Evolutionary conservation across 768 basidiomycete species (phyloP), one percentile per base, ranked within the genome.

Genomic region (Psilocybe cubensis): DNA sequence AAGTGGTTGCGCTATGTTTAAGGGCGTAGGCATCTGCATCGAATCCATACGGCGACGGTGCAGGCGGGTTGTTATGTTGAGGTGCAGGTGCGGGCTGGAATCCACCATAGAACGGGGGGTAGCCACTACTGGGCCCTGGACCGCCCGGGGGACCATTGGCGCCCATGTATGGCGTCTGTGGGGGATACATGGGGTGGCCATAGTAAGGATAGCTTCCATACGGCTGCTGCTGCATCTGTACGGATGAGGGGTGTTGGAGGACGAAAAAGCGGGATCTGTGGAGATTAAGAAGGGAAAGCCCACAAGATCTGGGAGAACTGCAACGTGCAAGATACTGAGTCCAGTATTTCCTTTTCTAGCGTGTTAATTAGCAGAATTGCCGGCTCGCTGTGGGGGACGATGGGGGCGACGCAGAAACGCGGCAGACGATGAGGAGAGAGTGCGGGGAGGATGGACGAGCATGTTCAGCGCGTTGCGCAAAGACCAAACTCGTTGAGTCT

Each of bases 121-220:
- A 77, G 25, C 76, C 76, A 61, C 74, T 74, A 66, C 67, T 52
- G 20, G 66, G 70, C n/a, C 61, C 61, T 21, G 60, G 63, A 33
- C 55, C 57, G 54, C 52, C 35, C 40, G 50, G 63, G 46, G 35
- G 35, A 6, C 35, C 35, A 38, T 38, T 38, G 35, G 74, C 62
- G 29, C 68, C 70, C 63, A 70, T 70, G 58, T 75, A 72, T 23
- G 77, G 68, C 12, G 70, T 72, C 45, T 76, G 74, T 23, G 74
- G n/a, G n/a, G n/a, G 77, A 20, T 83, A 80, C 23, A 72, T 68
- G 10, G 77, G 76, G 44, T 81, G 79, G 18, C 70, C 71, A 60
- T 80, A 81, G 70, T 79, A 79, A 23, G 74, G 68, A 68, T 82
- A 83, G 43, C 63, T 74, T 42, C 66, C 64, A 44, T 76, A 80